Percentiles rank a stretch among this genome's conserved stretches.
phyloP scores from a whole-genome alignment of 306 rosid genomes.

The Coriaria nepalensis region DNA sequence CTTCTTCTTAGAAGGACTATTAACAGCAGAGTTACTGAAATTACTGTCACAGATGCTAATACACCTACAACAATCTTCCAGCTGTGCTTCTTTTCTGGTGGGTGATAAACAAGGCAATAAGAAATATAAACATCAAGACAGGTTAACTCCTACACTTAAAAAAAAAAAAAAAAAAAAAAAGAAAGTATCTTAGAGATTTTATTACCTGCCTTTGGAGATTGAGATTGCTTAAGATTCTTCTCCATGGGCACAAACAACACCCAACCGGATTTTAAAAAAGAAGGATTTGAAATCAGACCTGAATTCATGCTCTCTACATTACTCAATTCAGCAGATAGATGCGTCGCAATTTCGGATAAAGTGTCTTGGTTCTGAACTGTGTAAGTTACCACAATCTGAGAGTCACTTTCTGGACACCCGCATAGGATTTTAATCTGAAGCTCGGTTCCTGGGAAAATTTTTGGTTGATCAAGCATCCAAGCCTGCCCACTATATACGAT shows the following conservation, averaged over 20 bases:
- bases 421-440: constrained; percentile 44
- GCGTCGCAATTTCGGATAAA: constrained; percentile 21
- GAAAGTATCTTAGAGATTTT: background rate
- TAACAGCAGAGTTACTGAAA: constrained; percentile 26
- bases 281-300: constrained; percentile 19
- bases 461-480: constrained; percentile 4
- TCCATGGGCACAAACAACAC: constrained; percentile 55
- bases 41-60: constrained; percentile 27
- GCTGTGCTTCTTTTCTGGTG: constrained; percentile 23
- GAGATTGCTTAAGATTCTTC: constrained; percentile 27
- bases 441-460: background rate
- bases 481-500: constrained; percentile 47
- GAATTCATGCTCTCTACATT: constrained; percentile 28
- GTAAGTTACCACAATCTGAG: constrained; percentile 57
- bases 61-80: constrained; percentile 25
- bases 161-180: background rate
- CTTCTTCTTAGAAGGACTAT: constrained; percentile 25
- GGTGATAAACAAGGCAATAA: no score
- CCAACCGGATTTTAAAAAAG: constrained; percentile 30
- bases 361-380: constrained; percentile 51
- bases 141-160: no score
- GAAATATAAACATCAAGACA: no score
- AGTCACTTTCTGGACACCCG: constrained; percentile 44
- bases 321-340: constrained; percentile 24
- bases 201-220: constrained; percentile 17